Base-by-base conservation (phyloP, 108 stramenopile genomes). In the Cyclotella sp. region DNA sequence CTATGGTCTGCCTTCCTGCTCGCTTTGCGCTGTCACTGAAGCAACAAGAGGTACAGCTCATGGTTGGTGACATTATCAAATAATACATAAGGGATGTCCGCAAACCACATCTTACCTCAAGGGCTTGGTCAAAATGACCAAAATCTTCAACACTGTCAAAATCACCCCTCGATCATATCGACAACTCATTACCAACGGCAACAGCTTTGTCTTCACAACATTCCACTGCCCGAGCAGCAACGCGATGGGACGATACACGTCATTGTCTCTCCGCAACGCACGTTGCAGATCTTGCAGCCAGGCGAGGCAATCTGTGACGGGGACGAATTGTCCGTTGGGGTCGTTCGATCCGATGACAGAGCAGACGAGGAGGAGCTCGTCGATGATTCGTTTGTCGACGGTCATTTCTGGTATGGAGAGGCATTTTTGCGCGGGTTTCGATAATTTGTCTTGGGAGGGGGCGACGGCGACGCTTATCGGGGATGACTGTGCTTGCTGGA, bases 221-320 rank as follows among this genome's bases (percentile, higher is more conserved):
- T 88, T 93, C 93, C 92, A 94, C 62, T 90, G 81, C 1, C 90
- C 90, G 67, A 96, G 67, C 53, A 92, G 63, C 41, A 93, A 72
- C 14, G 87, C 86, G 52, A 96, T 90, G 47, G 93, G 93, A 27
- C 95, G 90, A 47, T 84, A 90, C 15, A 68, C 40, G 52, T 96
- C 95, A 41, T 93, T 88, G 80, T 94, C 93, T 6, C 93, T 89
- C 45, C 93, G 87, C 44, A 96, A 65, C 18, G 91, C 91, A 15
- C 93, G 91, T 63, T 96, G 95, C 54, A 96, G 68, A 84, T 96
- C 93, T 62, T 96, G 92, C 22, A 93, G 78, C 95, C 92, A 93
- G 66, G 92, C 91, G 40, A 93, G 74, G 76, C 95, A 93, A 68
- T 95, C 92, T 21, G 84, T 82, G 19, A 93, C 92, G 6, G 92